Percentiles rank a stretch among this genome's conserved stretches.
Conservation (phyloP, 257 asterid genomes). For the Ophiorrhiza pumila region DNA sequence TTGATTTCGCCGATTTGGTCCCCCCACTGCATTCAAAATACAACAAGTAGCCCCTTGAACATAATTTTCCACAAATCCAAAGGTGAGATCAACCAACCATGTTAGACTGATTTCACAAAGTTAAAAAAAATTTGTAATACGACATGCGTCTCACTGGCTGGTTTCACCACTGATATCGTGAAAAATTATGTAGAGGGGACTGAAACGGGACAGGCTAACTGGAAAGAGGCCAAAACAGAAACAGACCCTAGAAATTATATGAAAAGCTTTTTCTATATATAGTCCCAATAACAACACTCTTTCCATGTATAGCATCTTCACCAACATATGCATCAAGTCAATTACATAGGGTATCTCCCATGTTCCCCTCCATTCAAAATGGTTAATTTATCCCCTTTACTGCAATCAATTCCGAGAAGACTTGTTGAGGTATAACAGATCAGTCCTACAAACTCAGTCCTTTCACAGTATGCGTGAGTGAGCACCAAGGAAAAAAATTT, state of each 20-base stretch:
- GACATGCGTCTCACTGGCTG: too few relatives aligned
- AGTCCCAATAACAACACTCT: not conserved
- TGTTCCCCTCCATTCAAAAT: not conserved
- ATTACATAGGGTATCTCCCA: not conserved
- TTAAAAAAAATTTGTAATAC: too few relatives aligned
- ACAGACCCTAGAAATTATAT: not conserved
- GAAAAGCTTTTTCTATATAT: not conserved
- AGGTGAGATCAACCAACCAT: too few relatives aligned
- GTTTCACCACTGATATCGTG: not conserved
- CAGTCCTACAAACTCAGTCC: not conserved
- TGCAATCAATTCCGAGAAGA: not conserved
- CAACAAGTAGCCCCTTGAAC: not conserved
- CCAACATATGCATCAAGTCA: not conserved
- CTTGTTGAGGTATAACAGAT: not conserved
- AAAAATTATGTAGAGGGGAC: not conserved
- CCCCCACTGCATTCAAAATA: too few relatives aligned
- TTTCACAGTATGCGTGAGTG: not conserved
- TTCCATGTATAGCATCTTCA: too few relatives aligned
- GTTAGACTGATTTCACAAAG: too few relatives aligned
- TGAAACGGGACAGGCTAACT: not conserved
- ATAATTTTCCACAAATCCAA: not conserved
- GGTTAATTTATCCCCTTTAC: not conserved
- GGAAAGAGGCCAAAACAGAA: not conserved
- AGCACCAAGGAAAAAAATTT: not conserved
- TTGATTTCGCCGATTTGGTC: too few relatives aligned